Percentiles rank a stretch among this genome's conserved stretches.
phyloP scores from a whole-genome alignment of 805 yeast species.

The Candida takata region DNA sequence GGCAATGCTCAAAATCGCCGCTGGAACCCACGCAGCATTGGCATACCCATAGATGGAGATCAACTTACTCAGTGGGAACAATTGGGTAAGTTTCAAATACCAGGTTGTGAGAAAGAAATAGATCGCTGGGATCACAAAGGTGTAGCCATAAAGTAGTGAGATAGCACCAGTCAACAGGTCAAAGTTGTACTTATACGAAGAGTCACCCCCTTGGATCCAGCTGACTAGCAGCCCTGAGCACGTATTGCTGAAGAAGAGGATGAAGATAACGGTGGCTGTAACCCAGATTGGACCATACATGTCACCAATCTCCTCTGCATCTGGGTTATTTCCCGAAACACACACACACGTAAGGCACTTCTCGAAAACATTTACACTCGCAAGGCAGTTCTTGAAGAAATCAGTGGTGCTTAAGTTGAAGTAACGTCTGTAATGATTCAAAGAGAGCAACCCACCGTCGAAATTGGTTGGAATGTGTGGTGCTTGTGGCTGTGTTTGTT shows the following conservation, averaged over 20 bases:
- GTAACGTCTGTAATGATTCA: slow-evolving; percentile 54
- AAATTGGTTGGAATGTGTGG: slow-evolving; percentile 15
- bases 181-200: slow-evolving; percentile 52
- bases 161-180: slow-evolving; percentile 61
- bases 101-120: slow-evolving; percentile 48
- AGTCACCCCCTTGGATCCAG: slow-evolving; percentile 33
- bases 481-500: neutral
- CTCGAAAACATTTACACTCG: slow-evolving; percentile 50
- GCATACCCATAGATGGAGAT: slow-evolving; percentile 82
- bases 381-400: slow-evolving; percentile 46
- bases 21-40: slow-evolving; percentile 79
- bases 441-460: slow-evolving; percentile 44
- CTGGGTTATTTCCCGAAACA: slow-evolving; percentile 37
- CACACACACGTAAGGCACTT: slow-evolving; percentile 39
- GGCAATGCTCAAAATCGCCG: slow-evolving; percentile 53
- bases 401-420: slow-evolving; percentile 65
- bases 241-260: slow-evolving; percentile 70
- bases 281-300: slow-evolving; percentile 90
- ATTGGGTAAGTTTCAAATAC: slow-evolving; percentile 42
- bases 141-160: slow-evolving; percentile 69
- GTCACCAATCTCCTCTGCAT: slow-evolving; percentile 48
- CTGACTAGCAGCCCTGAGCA: slow-evolving; percentile 59
- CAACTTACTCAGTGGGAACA: slow-evolving; percentile 48
- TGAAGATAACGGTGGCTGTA: slow-evolving; percentile 70
- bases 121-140: slow-evolving; percentile 52